Conservation (phyloP, 1,284 basidiomycete species). For the Fistulina hepatica region DNA sequence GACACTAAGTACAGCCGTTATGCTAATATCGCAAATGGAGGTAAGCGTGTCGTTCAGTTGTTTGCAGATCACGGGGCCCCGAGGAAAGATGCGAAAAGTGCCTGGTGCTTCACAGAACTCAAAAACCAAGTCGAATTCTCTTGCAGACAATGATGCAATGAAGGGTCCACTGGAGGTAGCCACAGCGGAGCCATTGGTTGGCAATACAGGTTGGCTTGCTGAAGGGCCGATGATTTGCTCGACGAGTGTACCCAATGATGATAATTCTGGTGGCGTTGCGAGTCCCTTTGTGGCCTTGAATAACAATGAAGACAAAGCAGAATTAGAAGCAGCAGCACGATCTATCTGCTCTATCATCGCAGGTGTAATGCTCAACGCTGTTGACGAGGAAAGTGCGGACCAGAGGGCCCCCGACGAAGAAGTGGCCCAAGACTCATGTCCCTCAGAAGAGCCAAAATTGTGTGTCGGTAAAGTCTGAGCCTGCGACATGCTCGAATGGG, state of each 20-base stretch:
- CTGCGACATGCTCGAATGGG: slow-evolving; percentile 13
- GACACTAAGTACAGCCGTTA: slow-evolving; percentile 32
- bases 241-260: no score
- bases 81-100: slow-evolving; percentile 57
- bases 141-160: no score
- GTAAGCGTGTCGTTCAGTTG: slow-evolving; percentile 14
- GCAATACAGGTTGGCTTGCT: slow-evolving; percentile 4
- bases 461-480: slow-evolving; percentile 40
- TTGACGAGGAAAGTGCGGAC: no score
- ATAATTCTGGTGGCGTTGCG: slow-evolving; percentile 5
- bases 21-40: slow-evolving; percentile 24
- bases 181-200: slow-evolving; percentile 12
- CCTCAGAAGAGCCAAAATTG: slow-evolving; percentile 29
- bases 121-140: slow-evolving; percentile 55
- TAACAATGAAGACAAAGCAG: no score
- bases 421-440: slow-evolving; percentile 9
- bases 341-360: no score
- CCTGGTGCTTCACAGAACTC: slow-evolving; percentile 52
- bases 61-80: slow-evolving; percentile 41
- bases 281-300: slow-evolving; percentile 10
- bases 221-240: slow-evolving; percentile 7
- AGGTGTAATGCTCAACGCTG: no score
- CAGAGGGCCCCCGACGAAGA: slow-evolving; percentile 21
- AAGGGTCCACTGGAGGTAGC: slow-evolving; percentile 12
- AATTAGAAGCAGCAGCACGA: no score